phyloP scores from a whole-genome alignment of 2,329 filamentous ascomycete genomes.

The Talaromyces atroroseus region DNA sequence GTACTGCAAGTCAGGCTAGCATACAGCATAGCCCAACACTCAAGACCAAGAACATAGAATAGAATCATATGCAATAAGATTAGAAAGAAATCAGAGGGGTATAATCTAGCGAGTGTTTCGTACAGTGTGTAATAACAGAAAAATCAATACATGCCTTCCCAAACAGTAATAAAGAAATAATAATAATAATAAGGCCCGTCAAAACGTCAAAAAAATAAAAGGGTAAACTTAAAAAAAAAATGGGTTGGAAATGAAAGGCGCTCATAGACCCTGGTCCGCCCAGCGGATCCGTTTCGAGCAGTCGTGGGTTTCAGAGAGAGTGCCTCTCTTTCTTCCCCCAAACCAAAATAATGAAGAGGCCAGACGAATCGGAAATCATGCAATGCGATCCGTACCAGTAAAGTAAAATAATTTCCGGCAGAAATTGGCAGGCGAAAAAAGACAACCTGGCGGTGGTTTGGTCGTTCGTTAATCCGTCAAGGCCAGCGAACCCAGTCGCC shows the following conservation, averaged over 20 bases:
- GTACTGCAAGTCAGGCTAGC: background rate
- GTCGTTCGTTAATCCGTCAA: background rate
- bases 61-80: background rate
- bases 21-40: background rate
- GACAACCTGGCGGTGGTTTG: no score
- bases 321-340: background rate
- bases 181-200: background rate
- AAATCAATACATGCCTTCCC: background rate
- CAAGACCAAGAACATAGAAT: background rate
- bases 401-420: background rate
- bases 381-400: background rate
- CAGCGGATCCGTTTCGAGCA: constrained; percentile 8
- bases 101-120: constrained; percentile 10
- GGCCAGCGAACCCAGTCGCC: constrained; percentile 7
- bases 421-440: background rate
- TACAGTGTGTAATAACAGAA: background rate
- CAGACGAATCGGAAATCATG: background rate
- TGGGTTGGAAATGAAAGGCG: background rate
- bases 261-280: constrained; percentile 4
- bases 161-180: background rate
- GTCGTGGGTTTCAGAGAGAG: constrained; percentile 9
- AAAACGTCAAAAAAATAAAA: background rate
- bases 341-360: background rate
- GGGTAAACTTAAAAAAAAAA: background rate
- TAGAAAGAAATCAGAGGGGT: background rate